Conservation (phyloP, 2,329 filamentous ascomycete genomes). For the Calycina herbarum region DNA sequence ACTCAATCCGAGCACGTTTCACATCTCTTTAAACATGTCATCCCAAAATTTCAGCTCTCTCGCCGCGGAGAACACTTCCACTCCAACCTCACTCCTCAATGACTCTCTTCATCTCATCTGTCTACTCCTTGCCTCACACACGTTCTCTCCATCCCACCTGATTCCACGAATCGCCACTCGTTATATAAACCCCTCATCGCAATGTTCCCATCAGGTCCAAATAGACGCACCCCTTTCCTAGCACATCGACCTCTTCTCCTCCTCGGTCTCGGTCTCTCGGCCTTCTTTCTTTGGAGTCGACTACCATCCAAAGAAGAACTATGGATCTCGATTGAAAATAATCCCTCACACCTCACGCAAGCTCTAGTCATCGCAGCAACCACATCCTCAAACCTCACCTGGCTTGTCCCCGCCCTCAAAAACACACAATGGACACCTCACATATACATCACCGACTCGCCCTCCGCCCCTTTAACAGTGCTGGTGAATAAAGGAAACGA, state of each 20-base stretch:
- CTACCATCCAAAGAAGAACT: background rate
- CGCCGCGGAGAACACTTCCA: background rate
- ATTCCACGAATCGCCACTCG: background rate
- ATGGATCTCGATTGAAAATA: background rate
- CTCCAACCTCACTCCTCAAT: background rate
- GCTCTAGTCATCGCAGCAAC: constrained; percentile 51
- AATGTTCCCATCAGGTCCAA: background rate
- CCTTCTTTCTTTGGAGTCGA: constrained; percentile 4
- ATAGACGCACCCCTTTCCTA: background rate
- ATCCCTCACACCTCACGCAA: constrained; percentile 15
- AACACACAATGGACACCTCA: constrained; percentile 15
- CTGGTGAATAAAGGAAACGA: constrained; percentile 52
- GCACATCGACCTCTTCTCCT: constrained; percentile 12
- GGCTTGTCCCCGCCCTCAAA: constrained; percentile 18
- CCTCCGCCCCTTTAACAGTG: constrained; percentile 48
- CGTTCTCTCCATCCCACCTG: background rate
- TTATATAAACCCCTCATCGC: background rate
- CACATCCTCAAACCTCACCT: constrained; percentile 42
- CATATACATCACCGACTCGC: constrained; percentile 53
- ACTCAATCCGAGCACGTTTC: background rate
- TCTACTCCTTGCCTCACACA: background rate
- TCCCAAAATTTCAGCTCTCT: background rate
- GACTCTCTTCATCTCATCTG: background rate
- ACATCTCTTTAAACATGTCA: background rate
- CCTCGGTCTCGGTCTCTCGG: constrained; percentile 26